Conservation (phyloP, 2,329 filamentous ascomycete species). For the Ascochyta fabae region DNA sequence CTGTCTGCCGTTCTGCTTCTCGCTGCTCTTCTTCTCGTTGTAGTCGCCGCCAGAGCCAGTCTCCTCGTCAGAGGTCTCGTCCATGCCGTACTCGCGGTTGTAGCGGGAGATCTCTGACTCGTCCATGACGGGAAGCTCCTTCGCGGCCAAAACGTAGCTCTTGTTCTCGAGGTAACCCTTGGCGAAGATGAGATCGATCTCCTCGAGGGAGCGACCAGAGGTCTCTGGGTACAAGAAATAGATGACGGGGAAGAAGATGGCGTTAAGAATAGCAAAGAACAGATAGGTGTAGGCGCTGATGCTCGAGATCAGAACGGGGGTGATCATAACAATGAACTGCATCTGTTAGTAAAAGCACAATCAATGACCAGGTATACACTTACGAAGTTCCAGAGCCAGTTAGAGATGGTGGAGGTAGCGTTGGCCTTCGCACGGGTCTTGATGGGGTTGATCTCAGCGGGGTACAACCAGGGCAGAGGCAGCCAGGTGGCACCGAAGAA, state of each 20-base stretch:
- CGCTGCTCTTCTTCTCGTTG: conserved; percentile 32
- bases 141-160: conserved; percentile 46
- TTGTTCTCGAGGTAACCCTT: conserved; percentile 47
- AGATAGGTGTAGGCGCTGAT: conserved; percentile 53
- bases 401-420: conserved; percentile 60
- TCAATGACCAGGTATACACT: too few relatives aligned
- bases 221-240: conserved; percentile 66
- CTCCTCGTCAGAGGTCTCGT: conserved; percentile 40
- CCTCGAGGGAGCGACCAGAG: conserved; percentile 56
- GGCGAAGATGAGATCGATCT: conserved; percentile 60
- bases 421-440: conserved; percentile 64
- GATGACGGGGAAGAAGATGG: conserved; percentile 58
- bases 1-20: conserved; percentile 16
- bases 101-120: conserved; percentile 44
- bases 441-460: conserved; percentile 61
- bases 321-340: conserved; percentile 51
- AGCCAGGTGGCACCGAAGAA: conserved; percentile 72
- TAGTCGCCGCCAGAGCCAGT: conserved; percentile 33
- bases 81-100: conserved; percentile 44
- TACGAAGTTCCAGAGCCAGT: conserved; percentile 61
- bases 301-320: conserved; percentile 47
- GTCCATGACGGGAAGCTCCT: conserved; percentile 45
- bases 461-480: conserved; percentile 66
- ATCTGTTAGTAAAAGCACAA: too few relatives aligned
- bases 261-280: conserved; percentile 61